Conservation (phyloP, 805 yeast species). For the Starmerella bombicola region DNA sequence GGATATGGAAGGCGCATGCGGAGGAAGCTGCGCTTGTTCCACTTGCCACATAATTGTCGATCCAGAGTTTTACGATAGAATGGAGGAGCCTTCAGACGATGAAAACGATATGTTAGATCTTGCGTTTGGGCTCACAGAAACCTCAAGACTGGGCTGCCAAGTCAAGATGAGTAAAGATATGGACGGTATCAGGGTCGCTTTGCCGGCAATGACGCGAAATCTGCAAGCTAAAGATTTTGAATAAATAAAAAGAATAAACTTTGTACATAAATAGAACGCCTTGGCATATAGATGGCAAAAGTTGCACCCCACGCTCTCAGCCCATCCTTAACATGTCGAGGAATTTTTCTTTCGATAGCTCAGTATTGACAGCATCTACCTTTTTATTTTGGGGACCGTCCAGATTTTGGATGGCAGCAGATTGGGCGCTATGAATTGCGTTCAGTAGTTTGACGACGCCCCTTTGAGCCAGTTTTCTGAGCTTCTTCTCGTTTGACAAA, state of each 20-base stretch:
- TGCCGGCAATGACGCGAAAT: slow-evolving; percentile 96
- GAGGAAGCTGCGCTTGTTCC: slow-evolving; percentile 98
- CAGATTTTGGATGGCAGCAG: slow-evolving; percentile 32
- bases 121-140: slow-evolving; percentile 94
- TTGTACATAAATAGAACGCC: not conserved
- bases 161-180: slow-evolving; percentile 76
- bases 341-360: slow-evolving; percentile 78
- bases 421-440: slow-evolving; percentile 71
- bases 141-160: slow-evolving; percentile 93
- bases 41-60: slow-evolving; percentile 95
- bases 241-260: too few relatives aligned
- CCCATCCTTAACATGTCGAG: slow-evolving; percentile 56
- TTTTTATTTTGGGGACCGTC: slow-evolving; percentile 21
- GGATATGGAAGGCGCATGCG: slow-evolving; percentile 96
- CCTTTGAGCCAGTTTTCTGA: slow-evolving; percentile 71
- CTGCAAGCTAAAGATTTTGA: slow-evolving; percentile 67
- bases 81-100: slow-evolving; percentile 94
- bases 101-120: slow-evolving; percentile 97
- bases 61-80: slow-evolving; percentile 79
- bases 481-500: slow-evolving; percentile 52
- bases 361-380: slow-evolving; percentile 43
- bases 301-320: not conserved
- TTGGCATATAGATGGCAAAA: too few relatives aligned
- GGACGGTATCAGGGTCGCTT: slow-evolving; percentile 87
- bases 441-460: slow-evolving; percentile 80